Conservation (phyloP, 176 grass and related monocot species). For the Eragrostis nindensis region DNA sequence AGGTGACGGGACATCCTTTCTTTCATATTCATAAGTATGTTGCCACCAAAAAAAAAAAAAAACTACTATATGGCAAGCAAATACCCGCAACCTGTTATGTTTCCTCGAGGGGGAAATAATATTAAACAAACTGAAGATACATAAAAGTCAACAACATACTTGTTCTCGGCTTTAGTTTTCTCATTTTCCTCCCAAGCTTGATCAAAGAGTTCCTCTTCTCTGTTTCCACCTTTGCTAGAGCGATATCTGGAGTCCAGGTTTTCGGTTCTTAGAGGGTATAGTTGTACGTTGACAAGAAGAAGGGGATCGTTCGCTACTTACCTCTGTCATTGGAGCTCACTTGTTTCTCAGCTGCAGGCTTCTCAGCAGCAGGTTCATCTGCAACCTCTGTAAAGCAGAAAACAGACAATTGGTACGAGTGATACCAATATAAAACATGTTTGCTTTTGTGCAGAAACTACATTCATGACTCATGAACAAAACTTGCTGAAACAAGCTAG, state of each 20-base stretch:
- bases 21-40: background rate
- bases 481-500: background rate
- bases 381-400: conserved; percentile 55
- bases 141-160: conserved; percentile 45
- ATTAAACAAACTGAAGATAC: background rate
- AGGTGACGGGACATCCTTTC: background rate
- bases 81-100: background rate
- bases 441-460: background rate
- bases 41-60: too few species aligned
- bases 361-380: conserved; percentile 64
- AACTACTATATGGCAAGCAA: too few species aligned
- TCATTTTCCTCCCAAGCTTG: conserved; percentile 98
- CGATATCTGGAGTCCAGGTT: conserved; percentile 52
- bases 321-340: conserved; percentile 81
- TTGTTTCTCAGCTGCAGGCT: conserved; percentile 58
- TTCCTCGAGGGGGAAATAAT: background rate
- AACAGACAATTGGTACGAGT: background rate
- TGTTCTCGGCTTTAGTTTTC: conserved; percentile 89
- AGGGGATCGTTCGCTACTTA: conserved; percentile 36
- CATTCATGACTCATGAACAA: conserved; percentile 9
- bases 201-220: conserved; percentile 86
- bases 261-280: conserved; percentile 21
- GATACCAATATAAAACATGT: background rate
- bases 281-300: conserved; percentile 8
- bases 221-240: conserved; percentile 78